Base-by-base conservation (phyloP, 2,329 filamentous ascomycete species). In the Trichoderma gracile region DNA sequence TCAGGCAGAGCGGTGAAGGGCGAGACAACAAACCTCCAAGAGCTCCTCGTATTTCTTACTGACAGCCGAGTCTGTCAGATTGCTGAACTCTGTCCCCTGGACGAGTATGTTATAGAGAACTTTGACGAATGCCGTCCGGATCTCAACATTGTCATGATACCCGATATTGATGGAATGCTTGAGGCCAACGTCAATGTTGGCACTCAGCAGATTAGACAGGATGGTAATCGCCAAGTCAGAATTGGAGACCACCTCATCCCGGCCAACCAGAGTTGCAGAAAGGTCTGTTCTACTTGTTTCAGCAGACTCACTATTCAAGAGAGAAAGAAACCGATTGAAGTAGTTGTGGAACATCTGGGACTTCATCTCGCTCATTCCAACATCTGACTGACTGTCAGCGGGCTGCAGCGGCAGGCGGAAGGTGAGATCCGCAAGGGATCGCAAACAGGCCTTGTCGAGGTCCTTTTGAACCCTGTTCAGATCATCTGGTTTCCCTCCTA, bases 291-390 rank as follows among this genome's bases (percentile, higher is more conserved):
- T 68, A 15, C 65, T 68, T 19, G 71, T 61, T 45, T 87, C 84
- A 8, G 77, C 70, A 0, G 80, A 74, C 62, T 89, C 86, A 56
- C 85, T 79, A 66, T 88, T 88, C 30, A 90, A 78, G 5, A 90
- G 77, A 0, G 86, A 88, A 21, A 90, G 77, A 70, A 90, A 90
- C 8, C 86, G 81, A 67, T 88, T 89, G 75, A 90, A 90, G 72
- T 90, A 90, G 7, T 84, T 86, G 67, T 89, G 86, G 70, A 90
- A 90, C 83, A 90, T 87, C 70, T 89, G 85, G 0, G 86, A 88
- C 71, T 90, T 90, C 59, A 88, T 80, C 73, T 89, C 88, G 68
- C 86, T 89, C 60, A 85, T 86, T 50, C 86, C 85, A 1, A 85
- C 86, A 74, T 90, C 88, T 14, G 81, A 86, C 68, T 88, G 86